Evolutionary conservation across 345 rosid species (phyloP).

Genomic region (Eucalyptus decipiens): DNA sequence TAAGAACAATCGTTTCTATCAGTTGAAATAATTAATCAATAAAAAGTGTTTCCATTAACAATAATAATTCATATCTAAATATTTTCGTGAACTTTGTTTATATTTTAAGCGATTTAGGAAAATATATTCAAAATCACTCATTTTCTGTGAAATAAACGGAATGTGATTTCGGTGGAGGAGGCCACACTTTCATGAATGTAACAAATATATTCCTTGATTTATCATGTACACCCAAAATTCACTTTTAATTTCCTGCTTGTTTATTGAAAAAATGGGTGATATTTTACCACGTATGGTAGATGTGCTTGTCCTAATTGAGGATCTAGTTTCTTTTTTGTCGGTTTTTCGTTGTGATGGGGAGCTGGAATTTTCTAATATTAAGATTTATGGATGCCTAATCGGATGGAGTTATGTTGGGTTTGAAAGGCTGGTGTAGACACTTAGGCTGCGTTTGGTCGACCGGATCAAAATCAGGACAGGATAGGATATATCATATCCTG

Average conservation of each 20-base stretch:
- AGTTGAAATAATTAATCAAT: not conserved
- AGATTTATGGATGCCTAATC: not conserved
- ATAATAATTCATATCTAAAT: too few relatives aligned
- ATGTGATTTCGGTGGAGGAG: too few relatives aligned
- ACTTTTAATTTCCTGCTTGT: not conserved
- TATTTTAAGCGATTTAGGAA: too few relatives aligned
- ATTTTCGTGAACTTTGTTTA: not conserved
- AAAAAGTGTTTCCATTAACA: too few relatives aligned
- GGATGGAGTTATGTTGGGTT: not conserved
- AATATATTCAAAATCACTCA: too few relatives aligned
- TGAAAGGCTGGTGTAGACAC: rapidly evolving
- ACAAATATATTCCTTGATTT: too few relatives aligned
- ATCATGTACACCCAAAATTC: not conserved
- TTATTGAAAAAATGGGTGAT: not conserved
- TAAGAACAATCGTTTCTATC: too few relatives aligned
- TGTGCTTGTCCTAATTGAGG: not conserved
- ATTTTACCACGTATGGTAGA: not conserved
- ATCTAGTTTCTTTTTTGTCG: not conserved
- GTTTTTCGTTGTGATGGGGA: rapidly evolving
- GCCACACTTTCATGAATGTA: too few relatives aligned
- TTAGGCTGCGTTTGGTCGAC: not conserved
- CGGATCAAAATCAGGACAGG: too few relatives aligned
- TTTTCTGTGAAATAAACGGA: too few relatives aligned
- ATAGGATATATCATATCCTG: too few relatives aligned
- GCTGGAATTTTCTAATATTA: not conserved